These are phyloP conservation scores for Aspergillus sp. DNA, from an alignment of 2,329 filamentous ascomycete genomes.

Conservation along the genomic window DNA sequence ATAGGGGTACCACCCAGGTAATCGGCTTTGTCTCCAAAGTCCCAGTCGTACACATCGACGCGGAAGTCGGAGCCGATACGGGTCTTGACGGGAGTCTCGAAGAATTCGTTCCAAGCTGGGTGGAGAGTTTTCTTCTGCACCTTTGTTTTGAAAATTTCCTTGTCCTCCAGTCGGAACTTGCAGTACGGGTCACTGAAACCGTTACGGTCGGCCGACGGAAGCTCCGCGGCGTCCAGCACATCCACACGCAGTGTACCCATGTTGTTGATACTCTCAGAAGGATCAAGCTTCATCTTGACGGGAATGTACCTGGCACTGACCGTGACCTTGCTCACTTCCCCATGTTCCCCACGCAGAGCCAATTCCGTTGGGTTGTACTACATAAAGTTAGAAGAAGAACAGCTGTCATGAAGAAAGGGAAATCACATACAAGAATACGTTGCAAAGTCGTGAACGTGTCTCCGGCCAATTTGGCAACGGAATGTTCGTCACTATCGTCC, in stretches of 20 bases:
- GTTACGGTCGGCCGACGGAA: constrained; percentile 92
- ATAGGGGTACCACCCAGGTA: constrained; percentile 73
- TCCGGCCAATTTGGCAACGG: constrained; percentile 74
- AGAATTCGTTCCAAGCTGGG: constrained; percentile 93
- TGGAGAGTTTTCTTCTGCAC: constrained; percentile 93
- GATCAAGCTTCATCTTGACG: constrained; percentile 86
- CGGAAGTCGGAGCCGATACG: constrained; percentile 77
- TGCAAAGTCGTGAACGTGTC: constrained; percentile 82
- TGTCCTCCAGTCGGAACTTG: constrained; percentile 84
- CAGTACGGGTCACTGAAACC: constrained; percentile 96
- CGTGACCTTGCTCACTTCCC: constrained; percentile 69
- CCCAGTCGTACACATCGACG: constrained; percentile 86
- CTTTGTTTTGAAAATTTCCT: constrained; percentile 91
- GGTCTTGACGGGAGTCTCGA: constrained; percentile 75
- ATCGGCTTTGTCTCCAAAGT: constrained; percentile 92
- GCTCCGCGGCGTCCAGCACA: constrained; percentile 72
- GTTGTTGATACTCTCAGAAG: constrained; percentile 97
- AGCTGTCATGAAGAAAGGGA: not conserved
- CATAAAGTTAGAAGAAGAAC: constrained; percentile 3
- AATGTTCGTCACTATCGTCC: constrained; percentile 61
- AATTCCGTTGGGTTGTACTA: constrained; percentile 85
- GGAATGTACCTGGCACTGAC: constrained; percentile 94
- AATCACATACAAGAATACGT: constrained; percentile 66
- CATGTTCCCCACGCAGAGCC: constrained; percentile 70
- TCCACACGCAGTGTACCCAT: constrained; percentile 95